Conservation (phyloP, 495 filamentous ascomycete species). For the Trichoderma gamsii region DNA sequence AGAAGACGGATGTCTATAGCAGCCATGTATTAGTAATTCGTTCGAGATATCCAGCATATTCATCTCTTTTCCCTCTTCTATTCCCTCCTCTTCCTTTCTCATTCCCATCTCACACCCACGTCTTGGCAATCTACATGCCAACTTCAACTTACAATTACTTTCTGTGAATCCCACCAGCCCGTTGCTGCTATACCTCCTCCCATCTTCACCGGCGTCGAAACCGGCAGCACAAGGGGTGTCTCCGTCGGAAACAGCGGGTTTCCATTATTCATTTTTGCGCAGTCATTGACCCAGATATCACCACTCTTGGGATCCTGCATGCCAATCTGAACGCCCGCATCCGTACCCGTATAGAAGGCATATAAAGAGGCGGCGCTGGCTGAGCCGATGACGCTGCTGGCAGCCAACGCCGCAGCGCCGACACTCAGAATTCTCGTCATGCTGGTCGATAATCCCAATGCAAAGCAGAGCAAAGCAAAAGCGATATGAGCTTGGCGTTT, state of each 20-base stretch:
- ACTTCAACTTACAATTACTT: conserved; percentile 20
- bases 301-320: conserved; percentile 30
- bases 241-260: conserved; percentile 26
- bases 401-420: background rate
- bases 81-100: no score
- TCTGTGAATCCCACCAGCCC: conserved; percentile 26
- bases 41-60: background rate
- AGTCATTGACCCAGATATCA: conserved; percentile 31
- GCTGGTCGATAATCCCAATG: background rate
- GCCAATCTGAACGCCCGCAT: conserved; percentile 30
- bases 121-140: background rate
- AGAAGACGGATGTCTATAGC: conserved; percentile 31
- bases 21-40: background rate
- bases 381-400: conserved; percentile 37
- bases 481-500: background rate
- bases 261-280: conserved; percentile 24
- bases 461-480: background rate
- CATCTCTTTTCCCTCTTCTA: no score
- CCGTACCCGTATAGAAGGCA: conserved; percentile 26
- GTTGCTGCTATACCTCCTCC: conserved; percentile 32
- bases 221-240: conserved; percentile 20
- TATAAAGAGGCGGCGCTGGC: conserved; percentile 13
- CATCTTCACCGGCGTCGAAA: conserved; percentile 24
- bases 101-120: background rate
- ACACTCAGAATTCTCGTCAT: background rate